Conservation (phyloP, 257 asterid species). For the Solanum peruvianum region DNA sequence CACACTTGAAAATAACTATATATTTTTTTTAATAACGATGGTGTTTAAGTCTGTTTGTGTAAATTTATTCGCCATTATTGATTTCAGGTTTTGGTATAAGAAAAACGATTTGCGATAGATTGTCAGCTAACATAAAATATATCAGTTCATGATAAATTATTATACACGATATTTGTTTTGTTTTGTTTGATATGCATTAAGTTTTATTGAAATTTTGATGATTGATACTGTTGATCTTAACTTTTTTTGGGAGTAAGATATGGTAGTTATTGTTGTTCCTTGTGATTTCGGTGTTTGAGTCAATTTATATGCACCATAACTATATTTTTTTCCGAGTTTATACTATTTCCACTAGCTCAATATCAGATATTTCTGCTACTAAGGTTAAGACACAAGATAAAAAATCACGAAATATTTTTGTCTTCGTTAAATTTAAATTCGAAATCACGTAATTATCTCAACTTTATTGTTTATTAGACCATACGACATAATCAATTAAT, state of each 20-base stretch:
- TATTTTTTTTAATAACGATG: background rate
- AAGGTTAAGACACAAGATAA: background rate
- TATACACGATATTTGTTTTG: too few species aligned
- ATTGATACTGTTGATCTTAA: fast-evolving
- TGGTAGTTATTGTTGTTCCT: background rate
- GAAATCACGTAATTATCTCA: fast-evolving
- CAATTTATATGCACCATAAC: background rate
- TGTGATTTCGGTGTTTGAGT: background rate
- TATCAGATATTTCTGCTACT: background rate
- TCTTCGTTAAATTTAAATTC: background rate
- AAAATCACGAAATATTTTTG: background rate
- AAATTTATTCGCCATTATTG: too few species aligned
- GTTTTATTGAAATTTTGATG: background rate
- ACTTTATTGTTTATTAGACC: background rate
- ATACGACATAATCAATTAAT: background rate
- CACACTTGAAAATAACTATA: background rate
- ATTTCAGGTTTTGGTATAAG: too few species aligned
- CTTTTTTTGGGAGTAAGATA: background rate
- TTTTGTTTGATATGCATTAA: background rate
- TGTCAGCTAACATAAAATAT: background rate
- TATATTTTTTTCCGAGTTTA: background rate
- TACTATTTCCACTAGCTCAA: background rate
- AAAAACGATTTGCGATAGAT: too few species aligned
- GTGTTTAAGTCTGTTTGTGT: background rate
- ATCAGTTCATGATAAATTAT: background rate